Base-by-base conservation (phyloP, 805 yeast species). In the Kregervanrija pseudodelftensis region DNA sequence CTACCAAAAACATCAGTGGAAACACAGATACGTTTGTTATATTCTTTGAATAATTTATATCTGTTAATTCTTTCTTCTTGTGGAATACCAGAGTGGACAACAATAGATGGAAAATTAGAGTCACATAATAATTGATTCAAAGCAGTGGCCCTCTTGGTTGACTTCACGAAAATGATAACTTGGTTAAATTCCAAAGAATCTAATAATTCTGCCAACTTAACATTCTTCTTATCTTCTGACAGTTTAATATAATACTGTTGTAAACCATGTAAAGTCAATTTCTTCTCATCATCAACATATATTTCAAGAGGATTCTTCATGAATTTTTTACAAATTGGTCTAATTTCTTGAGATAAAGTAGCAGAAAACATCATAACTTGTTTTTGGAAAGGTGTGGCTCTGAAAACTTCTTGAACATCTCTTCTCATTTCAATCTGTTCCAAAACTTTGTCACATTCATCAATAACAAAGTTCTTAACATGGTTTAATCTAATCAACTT, bases 281-380 rank as follows among this genome's bases (percentile, higher is more conserved):
- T 93, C 59, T 96, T 87, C 68, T 91, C 98, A 66, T 93, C 96
- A 67, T 93, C 99, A 51, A 91, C 98, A 63, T 85, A 91, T 56
- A 91, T 88, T 73, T 91, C 99, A 67, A 93, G 77, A 54, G 99
- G 98, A 59, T 86, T 89, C 72, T 91, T 96, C 90, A 93, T 86
- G 73, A 93, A 91, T 73, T 91, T 89, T 75, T 90, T 91, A 76
- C 97, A 91, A 48, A 93, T 81, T 50, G 96, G 96, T 68, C 96
- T 85, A 61, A 91, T 88, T 64, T 91, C 98, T 64, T 79, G 86
- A 40, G 95, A 81, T 58, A 91, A 76, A 45, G 99, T 91, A 54
- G 99, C 99, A 49, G 96, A 85, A 69, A 91, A 91, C 96, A 91
- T 91, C 98, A 93, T 90, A 46, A 93, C 98, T 74, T 91, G 99